A percentile compares a stretch with the other conserved stretches of the same genome.
phyloP scores from a whole-genome alignment of 169 alveolate genomes.

The Eimeria tenella region DNA sequence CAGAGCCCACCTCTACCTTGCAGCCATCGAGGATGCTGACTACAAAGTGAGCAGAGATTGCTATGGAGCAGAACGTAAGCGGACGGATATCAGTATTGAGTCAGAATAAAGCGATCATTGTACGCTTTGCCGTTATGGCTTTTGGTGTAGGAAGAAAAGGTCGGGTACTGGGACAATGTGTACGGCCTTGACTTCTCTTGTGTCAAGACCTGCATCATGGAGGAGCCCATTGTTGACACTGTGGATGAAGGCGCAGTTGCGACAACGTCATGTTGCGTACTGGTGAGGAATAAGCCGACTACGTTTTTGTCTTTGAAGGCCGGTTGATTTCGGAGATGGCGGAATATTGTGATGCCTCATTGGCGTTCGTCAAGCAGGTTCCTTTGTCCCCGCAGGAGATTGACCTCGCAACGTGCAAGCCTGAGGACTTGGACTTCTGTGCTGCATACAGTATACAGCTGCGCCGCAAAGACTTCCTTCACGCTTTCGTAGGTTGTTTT shows the following conservation, averaged over 20 bases:
- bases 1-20: constrained; percentile 94
- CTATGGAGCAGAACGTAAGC: not conserved
- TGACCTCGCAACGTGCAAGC: constrained; percentile 94
- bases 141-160: constrained; percentile 86
- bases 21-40: constrained; percentile 98
- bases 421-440: constrained; percentile 94
- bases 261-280: constrained; percentile 89
- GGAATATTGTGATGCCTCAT: not conserved
- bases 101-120: not conserved
- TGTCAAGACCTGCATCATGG: constrained; percentile 91
- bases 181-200: constrained; percentile 97
- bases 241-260: constrained; percentile 92
- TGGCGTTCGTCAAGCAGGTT: not conserved
- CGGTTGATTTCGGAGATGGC: not conserved
- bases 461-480: constrained; percentile 86
- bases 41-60: constrained; percentile 86
- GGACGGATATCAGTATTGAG: not conserved
- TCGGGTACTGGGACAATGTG: constrained; percentile 97
- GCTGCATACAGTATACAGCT: constrained; percentile 87
- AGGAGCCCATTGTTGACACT: constrained; percentile 96
- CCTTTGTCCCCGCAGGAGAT: constrained; percentile 87
- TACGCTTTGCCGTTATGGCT: not conserved
- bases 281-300: constrained; percentile 72
- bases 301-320: not conserved
- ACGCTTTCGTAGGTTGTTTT: constrained; percentile 86